Percentiles rank a stretch among this genome's conserved stretches.
Conservation (phyloP, 768 basidiomycete genomes). For the Lepiota venenata region DNA sequence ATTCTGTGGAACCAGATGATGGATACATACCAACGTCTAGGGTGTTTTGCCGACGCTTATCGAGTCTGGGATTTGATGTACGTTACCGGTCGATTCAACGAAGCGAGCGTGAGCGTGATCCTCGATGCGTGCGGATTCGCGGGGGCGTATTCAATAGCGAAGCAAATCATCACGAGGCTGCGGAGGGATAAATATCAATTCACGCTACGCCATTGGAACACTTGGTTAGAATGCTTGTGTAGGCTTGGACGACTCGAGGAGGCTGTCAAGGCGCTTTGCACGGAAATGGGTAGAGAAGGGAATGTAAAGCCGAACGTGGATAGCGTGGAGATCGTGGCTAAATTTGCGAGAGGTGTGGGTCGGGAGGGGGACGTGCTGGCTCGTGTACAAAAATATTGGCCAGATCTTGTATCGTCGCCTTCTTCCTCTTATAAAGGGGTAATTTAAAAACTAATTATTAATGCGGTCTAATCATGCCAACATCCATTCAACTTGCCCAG, state of each 20-base stretch:
- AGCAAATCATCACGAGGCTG: constrained; percentile 52
- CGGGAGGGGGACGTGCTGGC: constrained; percentile 42
- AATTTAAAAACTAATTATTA: constrained; percentile 2
- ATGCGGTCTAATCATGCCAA: constrained; percentile 12
- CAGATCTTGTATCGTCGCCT: constrained; percentile 29
- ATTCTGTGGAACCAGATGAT: constrained; percentile 81
- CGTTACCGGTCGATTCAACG: constrained; percentile 52
- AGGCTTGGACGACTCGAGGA: constrained; percentile 62
- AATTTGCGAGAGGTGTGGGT: constrained; percentile 43
- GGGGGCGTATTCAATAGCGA: constrained; percentile 46
- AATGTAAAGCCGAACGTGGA: constrained; percentile 43
- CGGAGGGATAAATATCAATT: constrained; percentile 45
- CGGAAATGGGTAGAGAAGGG: constrained; percentile 56
- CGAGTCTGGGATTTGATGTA: constrained; percentile 79
- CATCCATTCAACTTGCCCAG: too few relatives aligned
- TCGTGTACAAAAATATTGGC: constrained; percentile 39
- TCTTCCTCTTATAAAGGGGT: constrained; percentile 12
- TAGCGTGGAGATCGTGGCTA: constrained; percentile 49
- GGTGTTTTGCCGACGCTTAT: constrained; percentile 66
- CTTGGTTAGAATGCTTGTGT: constrained; percentile 85
- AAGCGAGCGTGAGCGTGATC: constrained; percentile 74
- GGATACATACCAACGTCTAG: constrained; percentile 83
- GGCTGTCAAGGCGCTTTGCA: constrained; percentile 59
- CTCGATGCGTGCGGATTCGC: constrained; percentile 80
- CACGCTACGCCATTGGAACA: constrained; percentile 73